Evolutionary conservation across 139 green algal species (phyloP).

Genomic region (Chlorella sp.): DNA sequence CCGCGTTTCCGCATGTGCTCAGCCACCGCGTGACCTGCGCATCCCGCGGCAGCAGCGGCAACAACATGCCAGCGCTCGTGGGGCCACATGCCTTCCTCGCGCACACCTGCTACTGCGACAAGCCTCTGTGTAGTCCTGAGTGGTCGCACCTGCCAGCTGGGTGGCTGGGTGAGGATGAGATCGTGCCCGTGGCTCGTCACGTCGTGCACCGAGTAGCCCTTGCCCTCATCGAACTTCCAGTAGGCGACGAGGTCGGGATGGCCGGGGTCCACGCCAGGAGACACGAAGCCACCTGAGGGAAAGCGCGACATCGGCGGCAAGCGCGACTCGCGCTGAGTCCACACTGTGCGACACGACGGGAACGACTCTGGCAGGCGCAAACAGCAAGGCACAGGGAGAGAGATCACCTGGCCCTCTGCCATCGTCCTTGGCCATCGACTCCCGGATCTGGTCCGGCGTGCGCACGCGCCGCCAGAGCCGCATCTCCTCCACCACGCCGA

Average conservation of each 20-base stretch:
- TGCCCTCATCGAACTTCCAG: conserved; percentile 76
- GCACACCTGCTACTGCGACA: conserved; percentile 75
- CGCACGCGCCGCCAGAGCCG: conserved; percentile 70
- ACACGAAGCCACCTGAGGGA: conserved; percentile 39
- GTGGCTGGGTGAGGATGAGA: conserved; percentile 50
- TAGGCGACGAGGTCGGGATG: conserved; percentile 57
- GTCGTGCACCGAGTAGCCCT: conserved; percentile 60
- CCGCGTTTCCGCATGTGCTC: conserved; percentile 69
- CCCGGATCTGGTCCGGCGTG: conserved; percentile 56
- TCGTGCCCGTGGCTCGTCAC: conserved; percentile 65
- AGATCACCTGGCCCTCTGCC: conserved; percentile 36
- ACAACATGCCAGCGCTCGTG: not conserved
- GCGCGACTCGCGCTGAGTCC: too few relatives aligned
- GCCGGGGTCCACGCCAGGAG: conserved; percentile 34
- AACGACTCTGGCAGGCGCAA: too few relatives aligned
- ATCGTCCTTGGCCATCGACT: conserved; percentile 54
- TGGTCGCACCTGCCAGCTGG: conserved; percentile 71
- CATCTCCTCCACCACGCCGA: conserved; percentile 73
- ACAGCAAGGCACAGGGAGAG: too few relatives aligned
- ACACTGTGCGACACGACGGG: too few relatives aligned
- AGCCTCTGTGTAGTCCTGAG: conserved; percentile 1
- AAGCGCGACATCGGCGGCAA: too few relatives aligned
- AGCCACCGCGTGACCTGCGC: conserved; percentile 62
- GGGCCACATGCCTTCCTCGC: conserved; percentile 37
- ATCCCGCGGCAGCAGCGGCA: not conserved